These are phyloP conservation scores for Chaetomium strumarium DNA, from an alignment of 2,329 filamentous ascomycete species.

Conservation along the genomic window DNA sequence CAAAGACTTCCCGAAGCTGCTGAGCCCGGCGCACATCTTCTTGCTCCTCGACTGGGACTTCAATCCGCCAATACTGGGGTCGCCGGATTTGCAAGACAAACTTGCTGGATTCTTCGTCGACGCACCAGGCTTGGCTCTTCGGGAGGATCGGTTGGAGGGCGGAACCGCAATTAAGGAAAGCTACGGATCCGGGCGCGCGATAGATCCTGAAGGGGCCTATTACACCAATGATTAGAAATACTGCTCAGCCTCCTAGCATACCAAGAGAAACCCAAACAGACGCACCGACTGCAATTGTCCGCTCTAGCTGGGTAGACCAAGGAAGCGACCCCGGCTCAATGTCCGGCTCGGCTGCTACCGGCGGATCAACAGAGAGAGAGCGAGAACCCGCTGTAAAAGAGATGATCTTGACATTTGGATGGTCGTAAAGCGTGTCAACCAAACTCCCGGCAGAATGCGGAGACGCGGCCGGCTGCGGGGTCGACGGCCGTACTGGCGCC, in stretches of 20 bases:
- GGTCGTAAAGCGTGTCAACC: constrained; percentile 68
- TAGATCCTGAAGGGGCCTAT: constrained; percentile 75
- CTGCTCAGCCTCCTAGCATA: not conserved
- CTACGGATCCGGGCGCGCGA: constrained; percentile 76
- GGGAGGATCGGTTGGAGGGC: constrained; percentile 82
- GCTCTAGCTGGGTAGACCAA: constrained; percentile 70
- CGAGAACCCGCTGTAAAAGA: constrained; percentile 42
- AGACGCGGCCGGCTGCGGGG: constrained; percentile 24
- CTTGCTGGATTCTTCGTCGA: constrained; percentile 71
- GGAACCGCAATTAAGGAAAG: constrained; percentile 79
- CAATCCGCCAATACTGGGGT: constrained; percentile 85
- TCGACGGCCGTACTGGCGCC: constrained; percentile 30
- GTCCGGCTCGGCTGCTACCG: constrained; percentile 30
- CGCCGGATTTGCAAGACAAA: constrained; percentile 83
- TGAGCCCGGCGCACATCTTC: constrained; percentile 60
- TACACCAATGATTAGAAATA: constrained; percentile 11
- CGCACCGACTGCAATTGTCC: constrained; percentile 71
- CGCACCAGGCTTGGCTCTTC: constrained; percentile 89
- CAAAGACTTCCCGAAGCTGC: constrained; percentile 63
- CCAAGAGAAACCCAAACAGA: no score
- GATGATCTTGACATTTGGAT: constrained; percentile 65
- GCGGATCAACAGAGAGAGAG: constrained; percentile 29
- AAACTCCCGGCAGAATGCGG: constrained; percentile 28
- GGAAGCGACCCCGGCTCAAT: constrained; percentile 58
- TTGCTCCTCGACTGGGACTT: constrained; percentile 61